Conservation (phyloP, 2,329 filamentous ascomycete genomes). For the Thermothelomyces thermophilus region DNA sequence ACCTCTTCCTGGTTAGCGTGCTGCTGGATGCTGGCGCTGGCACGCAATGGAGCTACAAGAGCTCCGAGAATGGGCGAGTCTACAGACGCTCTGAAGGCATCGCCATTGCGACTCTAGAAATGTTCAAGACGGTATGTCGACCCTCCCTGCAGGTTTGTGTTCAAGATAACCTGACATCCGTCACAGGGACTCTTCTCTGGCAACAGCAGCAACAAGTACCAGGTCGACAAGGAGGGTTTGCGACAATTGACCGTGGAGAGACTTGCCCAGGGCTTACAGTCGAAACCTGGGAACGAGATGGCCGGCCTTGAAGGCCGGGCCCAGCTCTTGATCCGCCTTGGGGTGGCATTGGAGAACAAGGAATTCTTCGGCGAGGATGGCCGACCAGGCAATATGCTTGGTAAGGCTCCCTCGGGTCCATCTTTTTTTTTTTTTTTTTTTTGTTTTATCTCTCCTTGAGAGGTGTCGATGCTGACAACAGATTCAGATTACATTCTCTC, state of each 20-base stretch:
- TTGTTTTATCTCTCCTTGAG: conserved; percentile 20
- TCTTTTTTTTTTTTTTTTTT: background rate
- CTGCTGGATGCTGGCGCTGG: conserved; percentile 84
- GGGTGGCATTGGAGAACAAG: conserved; percentile 66
- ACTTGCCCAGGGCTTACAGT: conserved; percentile 78
- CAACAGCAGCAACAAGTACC: conserved; percentile 71
- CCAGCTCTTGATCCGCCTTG: conserved; percentile 68
- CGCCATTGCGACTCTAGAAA: conserved; percentile 69
- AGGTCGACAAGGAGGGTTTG: conserved; percentile 81
- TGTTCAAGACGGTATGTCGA: conserved; percentile 69
- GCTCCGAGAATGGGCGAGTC: conserved; percentile 73
- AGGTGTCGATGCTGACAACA: background rate
- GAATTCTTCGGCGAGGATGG: conserved; percentile 80
- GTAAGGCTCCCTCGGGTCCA: conserved; percentile 53
- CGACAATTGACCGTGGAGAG: conserved; percentile 65
- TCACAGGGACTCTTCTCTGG: conserved; percentile 74
- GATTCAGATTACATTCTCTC: conserved; percentile 77
- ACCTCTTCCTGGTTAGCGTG: conserved; percentile 73
- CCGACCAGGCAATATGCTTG: conserved; percentile 89
- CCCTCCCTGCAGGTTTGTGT: background rate
- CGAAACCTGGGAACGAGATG: conserved; percentile 70
- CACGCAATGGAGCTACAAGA: conserved; percentile 87
- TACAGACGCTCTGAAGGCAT: conserved; percentile 85
- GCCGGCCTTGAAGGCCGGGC: conserved; percentile 81
- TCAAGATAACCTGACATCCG: conserved; percentile 6